Evolutionary conservation across 768 basidiomycete species (phyloP), one percentile per base, ranked within the genome.

Genomic region (Tricholomella constricta): DNA sequence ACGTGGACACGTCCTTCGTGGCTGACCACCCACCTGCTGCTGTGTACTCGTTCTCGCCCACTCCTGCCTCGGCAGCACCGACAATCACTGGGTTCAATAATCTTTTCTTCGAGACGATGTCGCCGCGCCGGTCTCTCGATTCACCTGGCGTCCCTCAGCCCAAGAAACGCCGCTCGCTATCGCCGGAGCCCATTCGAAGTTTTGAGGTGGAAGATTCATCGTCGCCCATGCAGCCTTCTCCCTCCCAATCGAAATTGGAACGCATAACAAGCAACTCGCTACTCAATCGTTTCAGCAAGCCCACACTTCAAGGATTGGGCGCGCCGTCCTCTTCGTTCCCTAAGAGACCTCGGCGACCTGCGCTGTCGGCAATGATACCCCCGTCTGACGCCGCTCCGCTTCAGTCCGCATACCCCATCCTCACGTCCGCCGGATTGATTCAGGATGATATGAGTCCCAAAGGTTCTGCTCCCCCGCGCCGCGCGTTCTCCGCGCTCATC

Each of bases 401-500:
- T 38, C 73, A 71, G 15, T 79, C 76, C 17, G 78, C 79, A 3
- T 77, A 75, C 59, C 76, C 80, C 3, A 53, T 64, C 12, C 61
- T 81, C 43, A 66, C 65, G 1, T 62, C 66, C 10, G 65, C 60
- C 20, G 69, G 62, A 3, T 56, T 65, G 36, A 49, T 42, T 22
- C 56, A 66, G 25, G 65, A 67, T 22, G 65, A 65, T 12, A 52
- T 44, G 42, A 68, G 64, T 46, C 74, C 75, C n/a, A 55, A 67
- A 37, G 73, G 66, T 23, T 62, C 79, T 10, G 82, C 78, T 2
- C 82, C 82, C 25, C 73, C 78, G 14, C 83, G 90, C 22, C 83
- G 89, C 25, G 88, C 85, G 2, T 89, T 91, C 65, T 90, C 88
- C 42, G 89, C 90, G 3, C 78, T 89, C 71, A 70, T 88, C 37